These are phyloP conservation scores for Prunus yedoensis DNA, from an alignment of 331 rosid genomes.

Conservation along the genomic window DNA sequence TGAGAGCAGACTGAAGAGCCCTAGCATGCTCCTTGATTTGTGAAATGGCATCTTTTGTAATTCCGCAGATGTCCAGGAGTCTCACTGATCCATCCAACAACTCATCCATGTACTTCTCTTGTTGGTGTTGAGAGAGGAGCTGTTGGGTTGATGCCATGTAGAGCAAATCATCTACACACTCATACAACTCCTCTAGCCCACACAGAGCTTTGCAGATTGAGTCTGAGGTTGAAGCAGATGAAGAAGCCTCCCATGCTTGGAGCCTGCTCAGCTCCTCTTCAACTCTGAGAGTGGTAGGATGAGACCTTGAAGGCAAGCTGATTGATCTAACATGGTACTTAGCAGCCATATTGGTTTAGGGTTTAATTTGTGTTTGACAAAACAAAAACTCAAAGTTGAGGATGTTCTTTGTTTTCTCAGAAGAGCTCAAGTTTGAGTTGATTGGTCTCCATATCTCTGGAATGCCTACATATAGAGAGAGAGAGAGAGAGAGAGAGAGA, in stretches of 20 bases:
- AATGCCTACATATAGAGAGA: conserved; percentile 19
- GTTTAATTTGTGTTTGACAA: conserved; percentile 1
- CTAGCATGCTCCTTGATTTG: conserved; percentile 54
- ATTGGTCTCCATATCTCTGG: conserved; percentile 20
- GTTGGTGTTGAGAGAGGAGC: conserved; percentile 36
- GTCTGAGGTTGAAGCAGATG: conserved; percentile 22
- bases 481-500: neutral
- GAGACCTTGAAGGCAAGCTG: conserved; percentile 70
- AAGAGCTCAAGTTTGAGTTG: conserved; percentile 16
- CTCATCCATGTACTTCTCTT: conserved; percentile 41
- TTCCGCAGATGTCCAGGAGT: conserved; percentile 61
- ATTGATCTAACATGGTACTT: conserved; percentile 51
- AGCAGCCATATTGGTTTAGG: conserved; percentile 38
- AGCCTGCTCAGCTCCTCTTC: conserved; percentile 53
- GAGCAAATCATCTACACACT: conserved; percentile 53
- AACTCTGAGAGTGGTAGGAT: conserved; percentile 43
- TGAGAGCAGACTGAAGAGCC: conserved; percentile 58
- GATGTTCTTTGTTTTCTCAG: neutral
- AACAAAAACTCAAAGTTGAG: neutral
- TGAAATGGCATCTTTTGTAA: conserved; percentile 45
- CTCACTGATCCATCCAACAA: conserved; percentile 58
- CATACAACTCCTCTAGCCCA: conserved; percentile 48
- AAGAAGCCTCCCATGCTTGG: conserved; percentile 34
- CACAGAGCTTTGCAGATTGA: conserved; percentile 35
- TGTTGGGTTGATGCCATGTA: conserved; percentile 54